phyloP scores from a whole-genome alignment of 176 grass and related monocot species.

The Oryza coarctata region DNA sequence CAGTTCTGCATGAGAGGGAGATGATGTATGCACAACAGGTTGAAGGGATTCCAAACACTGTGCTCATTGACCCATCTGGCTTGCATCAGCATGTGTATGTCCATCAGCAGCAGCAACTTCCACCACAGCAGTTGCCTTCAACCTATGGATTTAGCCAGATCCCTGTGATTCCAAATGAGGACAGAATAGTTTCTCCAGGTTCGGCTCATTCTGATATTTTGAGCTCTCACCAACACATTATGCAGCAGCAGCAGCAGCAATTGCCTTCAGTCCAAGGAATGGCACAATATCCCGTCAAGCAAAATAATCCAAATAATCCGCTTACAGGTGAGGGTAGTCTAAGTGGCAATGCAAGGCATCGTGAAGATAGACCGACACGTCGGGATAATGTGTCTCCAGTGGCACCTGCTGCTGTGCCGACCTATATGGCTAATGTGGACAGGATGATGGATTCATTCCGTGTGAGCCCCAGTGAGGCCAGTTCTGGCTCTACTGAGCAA shows the following conservation, averaged over 20 bases:
- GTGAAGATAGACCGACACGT: slow-evolving; percentile 43
- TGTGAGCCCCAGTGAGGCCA: slow-evolving; percentile 35
- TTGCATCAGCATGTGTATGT: slow-evolving; percentile 54
- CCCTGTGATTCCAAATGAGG: slow-evolving; percentile 45
- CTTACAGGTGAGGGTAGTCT: slow-evolving; percentile 53
- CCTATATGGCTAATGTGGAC: slow-evolving; percentile 53
- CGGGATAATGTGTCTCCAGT: slow-evolving; percentile 34
- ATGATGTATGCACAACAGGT: slow-evolving; percentile 34
- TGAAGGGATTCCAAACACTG: slow-evolving; percentile 40
- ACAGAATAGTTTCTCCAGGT: slow-evolving; percentile 44
- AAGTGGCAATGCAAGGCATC: slow-evolving; percentile 47
- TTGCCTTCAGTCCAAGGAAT: slow-evolving; percentile 38
- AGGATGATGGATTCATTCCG: slow-evolving; percentile 57
- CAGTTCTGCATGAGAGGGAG: slow-evolving; percentile 37
- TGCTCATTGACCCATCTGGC: slow-evolving; percentile 41
- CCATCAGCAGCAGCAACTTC: slow-evolving; percentile 39
- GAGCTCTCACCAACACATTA: slow-evolving; percentile 30
- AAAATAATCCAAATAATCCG: slow-evolving; percentile 22
- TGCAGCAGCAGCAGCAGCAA: slow-evolving; percentile 27
- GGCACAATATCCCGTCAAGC: slow-evolving; percentile 45
- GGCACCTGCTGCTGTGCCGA: slow-evolving; percentile 41
- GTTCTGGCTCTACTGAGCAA: slow-evolving; percentile 41
- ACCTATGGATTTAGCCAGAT: slow-evolving; percentile 53
- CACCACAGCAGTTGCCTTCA: slow-evolving; percentile 30
- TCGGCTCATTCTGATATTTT: slow-evolving; percentile 32